Base-by-base conservation (phyloP, 768 basidiomycete species). In the Pholiota microspora region DNA sequence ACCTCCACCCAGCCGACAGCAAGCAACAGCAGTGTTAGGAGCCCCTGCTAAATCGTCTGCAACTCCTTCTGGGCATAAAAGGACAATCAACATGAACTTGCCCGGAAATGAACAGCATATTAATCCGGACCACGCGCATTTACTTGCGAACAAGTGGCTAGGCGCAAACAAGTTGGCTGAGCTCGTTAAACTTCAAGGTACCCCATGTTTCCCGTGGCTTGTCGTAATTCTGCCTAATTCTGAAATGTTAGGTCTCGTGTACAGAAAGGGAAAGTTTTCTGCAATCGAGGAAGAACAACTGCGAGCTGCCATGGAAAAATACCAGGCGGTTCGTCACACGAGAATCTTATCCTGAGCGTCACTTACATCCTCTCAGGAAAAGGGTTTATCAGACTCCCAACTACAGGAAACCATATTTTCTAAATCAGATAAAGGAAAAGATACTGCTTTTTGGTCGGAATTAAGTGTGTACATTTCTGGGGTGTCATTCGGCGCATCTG, bases 221-320 rank as follows among this genome's bases (percentile, higher is more conserved):
- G 34, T 23, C 10, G 34, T 12, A 46, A 15, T 4, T 18, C 12
- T 24, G 15, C 3, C 28, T 32, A n/a, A 45, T 27, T 36, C 8
- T 45, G 13, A 28, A 21, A 29, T 25, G 24, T 31, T 48, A 92
- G 90, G 89, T 28, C 79, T 93, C n/a, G 79, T 89, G 2, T 92
- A 90, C 68, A 92, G 87, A 71, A 92, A 92, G 69, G 91, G 91
- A 12, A 92, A 90, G 64, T 94, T 94, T 62, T 91, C 89, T 23
- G 81, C 85, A 0, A 83, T 84, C 36, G 91, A 94, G 63, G 87
- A 85, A 54, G 77, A 83, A 23, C 85, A 85, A 57, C 68, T 92
- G 0, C 77, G 71, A 58, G 67, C 69, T 12, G 90, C 89, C 6
- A 83, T 93, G 31, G 83, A 86, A 53, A 68, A 71, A 7, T 91